Base-by-base conservation (phyloP, 192 early-diverging fungal species). In the Coemansia sp. region DNA sequence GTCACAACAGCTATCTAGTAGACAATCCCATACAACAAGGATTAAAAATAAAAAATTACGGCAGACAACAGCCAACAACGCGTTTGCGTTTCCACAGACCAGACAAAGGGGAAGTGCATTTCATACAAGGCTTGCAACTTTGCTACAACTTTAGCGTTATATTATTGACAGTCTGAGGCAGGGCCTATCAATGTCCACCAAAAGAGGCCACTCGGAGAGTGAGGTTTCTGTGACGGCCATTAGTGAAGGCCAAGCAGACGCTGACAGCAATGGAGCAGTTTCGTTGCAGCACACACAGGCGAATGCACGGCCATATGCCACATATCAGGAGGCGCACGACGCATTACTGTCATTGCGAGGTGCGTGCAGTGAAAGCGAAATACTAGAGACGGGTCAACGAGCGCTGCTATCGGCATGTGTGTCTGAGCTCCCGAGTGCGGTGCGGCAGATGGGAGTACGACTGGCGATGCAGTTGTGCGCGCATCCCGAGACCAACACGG, bases 381-480 rank as follows among this genome's bases (percentile, higher is more conserved):
- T 82, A 4, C 14, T 57, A 0, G 51, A 46, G 32, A 9, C 58
- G 1, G 54, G 29, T 2, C 57, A 58, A 5, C 70, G 74, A 7
- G 79, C 79, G 9, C 59, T 73, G 23, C 22, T 60, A 1, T 59
- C 79, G 3, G 30, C 51, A 9, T 3, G 23, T 7, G 17, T 60
- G 0, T 6, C 31, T 0, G 6, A 32, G 10, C 54, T 70, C 2
- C 63, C 70, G 0, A 30, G 36, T 23, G 61, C 71, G 6, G 70
- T 82, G 51, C 74, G 68, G 22, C 75, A 83, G 57, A 52, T 71
- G 20, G 68, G 66, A 7, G 72, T 78, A 31, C 68, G 75, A 9
- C 57, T 83, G 50, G 66, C 51, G 6, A 23, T 57, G 25, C 66
- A 64, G 20, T 24, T 72, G 36, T 78, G 80, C 46, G 66, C 72